Base-by-base conservation (phyloP, 345 rosid species). In the Schrenkiella parvula region DNA sequence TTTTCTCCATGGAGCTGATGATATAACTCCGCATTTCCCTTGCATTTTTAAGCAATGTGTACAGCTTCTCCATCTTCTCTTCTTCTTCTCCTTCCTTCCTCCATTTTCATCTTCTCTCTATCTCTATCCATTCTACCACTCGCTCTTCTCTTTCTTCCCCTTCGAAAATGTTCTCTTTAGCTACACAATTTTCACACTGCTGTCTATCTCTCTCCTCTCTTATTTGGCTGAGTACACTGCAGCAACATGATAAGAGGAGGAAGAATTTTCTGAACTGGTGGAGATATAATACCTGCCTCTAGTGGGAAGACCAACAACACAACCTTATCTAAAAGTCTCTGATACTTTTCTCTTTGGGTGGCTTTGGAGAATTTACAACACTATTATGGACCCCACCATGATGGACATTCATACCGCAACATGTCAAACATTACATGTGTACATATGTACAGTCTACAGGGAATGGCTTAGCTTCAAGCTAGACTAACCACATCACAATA, bases 11-110 rank as follows among this genome's bases (percentile, higher is more conserved):
- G 55, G 70, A 72, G 69, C 70, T 72, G 26, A n/a, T 42, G 37
- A 62, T 6, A 11, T 67, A 60, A 54, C 60, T 44, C 46, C 64
- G 78, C 71, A 73, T 58, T 18, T 85, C 89, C 64, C 60, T 84
- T 4, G 85, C 73, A 43, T 82, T 82, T 65, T 80, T 80, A 37
- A 86, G 71, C 64, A 88, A 63, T 13, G 87, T 85, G 39, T 78
- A 86, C 80, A 88, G 76, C 82, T 77, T 80, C 76, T 83, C 84
- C 73, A 88, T 79, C 77, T 82, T 77, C 77, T 78, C 77, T 18
- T 84, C 83, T 35, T 83, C 83, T 17, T 84, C 83, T 35, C 82
- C 83, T 17, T 84, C 82, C 2, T 52, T 51, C 38, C 38, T 64
- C 85, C 75, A 77, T 71, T 78, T 78, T 85, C 78, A 75, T 81